Evolutionary conservation across 164 flowering plant genomes (phyloP).

Genomic region (Nelumbo lutea): DNA sequence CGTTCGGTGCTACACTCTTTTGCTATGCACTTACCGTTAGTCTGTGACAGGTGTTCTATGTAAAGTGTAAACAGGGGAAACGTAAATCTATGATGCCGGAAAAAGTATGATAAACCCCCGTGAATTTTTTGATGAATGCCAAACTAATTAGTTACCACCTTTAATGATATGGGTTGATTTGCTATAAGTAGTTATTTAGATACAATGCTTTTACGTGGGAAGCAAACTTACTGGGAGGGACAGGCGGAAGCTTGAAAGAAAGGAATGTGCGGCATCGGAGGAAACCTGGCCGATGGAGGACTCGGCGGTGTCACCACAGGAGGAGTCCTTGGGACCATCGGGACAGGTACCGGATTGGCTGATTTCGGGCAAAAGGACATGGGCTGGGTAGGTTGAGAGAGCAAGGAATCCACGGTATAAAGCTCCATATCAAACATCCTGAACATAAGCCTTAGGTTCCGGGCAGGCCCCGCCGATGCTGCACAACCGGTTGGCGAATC

Average conservation of each 20-base stretch:
- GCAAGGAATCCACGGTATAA: slow-evolving; percentile 58
- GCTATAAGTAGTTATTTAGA: too few relatives aligned
- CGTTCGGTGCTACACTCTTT: too few relatives aligned
- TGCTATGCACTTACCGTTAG: too few relatives aligned
- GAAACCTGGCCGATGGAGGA: slow-evolving; percentile 18
- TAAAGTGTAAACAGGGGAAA: too few relatives aligned
- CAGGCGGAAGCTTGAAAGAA: slow-evolving; percentile 62
- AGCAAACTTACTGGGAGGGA: slow-evolving; percentile 51
- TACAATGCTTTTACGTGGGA: neutral
- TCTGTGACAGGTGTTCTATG: too few relatives aligned
- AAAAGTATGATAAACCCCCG: too few relatives aligned
- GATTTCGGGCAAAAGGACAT: slow-evolving; percentile 66
- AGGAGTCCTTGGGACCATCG: slow-evolving; percentile 11
- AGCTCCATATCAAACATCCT: slow-evolving; percentile 59
- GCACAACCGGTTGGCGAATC: slow-evolving; percentile 40
- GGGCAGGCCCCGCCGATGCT: slow-evolving; percentile 55
- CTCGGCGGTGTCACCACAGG: slow-evolving; percentile 14
- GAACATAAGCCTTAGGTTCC: slow-evolving; percentile 39
- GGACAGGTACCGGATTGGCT: slow-evolving; percentile 27
- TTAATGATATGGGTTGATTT: too few relatives aligned
- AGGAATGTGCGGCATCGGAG: slow-evolving; percentile 38
- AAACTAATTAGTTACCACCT: too few relatives aligned
- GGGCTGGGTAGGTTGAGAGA: slow-evolving; percentile 75
- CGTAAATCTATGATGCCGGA: too few relatives aligned
- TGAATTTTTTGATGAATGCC: too few relatives aligned